Percentiles rank a stretch among this genome's conserved stretches.
Evolutionary conservation across 2,329 filamentous ascomycete species (phyloP).

Genomic region (Fusarium siculi): DNA sequence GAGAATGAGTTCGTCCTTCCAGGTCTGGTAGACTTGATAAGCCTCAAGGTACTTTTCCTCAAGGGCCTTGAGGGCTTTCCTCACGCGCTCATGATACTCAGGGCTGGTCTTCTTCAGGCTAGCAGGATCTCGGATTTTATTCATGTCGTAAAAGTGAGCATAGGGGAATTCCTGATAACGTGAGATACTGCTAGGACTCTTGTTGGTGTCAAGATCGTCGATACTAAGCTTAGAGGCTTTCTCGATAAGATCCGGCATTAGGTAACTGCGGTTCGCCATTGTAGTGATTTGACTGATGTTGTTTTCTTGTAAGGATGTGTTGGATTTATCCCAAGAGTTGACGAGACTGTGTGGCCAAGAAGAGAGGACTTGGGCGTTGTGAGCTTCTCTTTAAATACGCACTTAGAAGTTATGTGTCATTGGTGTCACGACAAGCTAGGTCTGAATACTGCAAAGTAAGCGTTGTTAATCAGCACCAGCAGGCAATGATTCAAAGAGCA

Average conservation of each 20-base stretch:
- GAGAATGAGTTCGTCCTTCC: not conserved
- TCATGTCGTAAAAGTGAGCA: not conserved
- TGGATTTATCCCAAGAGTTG: not conserved
- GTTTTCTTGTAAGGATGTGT: not conserved
- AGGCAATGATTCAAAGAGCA: not conserved
- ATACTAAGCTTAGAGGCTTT: not conserved
- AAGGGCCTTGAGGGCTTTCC: conserved; percentile 8
- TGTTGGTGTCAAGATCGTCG: not conserved
- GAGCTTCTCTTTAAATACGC: conserved; percentile 7
- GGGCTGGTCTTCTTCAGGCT: conserved; percentile 11
- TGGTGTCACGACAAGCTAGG: not conserved
- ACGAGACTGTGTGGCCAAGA: not conserved
- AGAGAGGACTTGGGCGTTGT: not conserved
- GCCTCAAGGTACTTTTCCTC: not conserved
- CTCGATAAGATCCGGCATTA: not conserved
- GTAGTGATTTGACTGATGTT: not conserved
- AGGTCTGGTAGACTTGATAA: not conserved
- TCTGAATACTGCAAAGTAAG: not conserved
- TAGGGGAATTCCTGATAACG: conserved; percentile 15
- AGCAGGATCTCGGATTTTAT: not conserved
- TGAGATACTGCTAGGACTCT: not conserved
- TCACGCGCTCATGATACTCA: conserved; percentile 18
- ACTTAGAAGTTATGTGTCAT: not conserved
- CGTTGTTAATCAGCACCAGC: not conserved
- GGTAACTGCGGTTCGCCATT: conserved; percentile 5